phyloP scores from a whole-genome alignment of 768 basidiomycete genomes.

The Auriscalpium vulgare region DNA sequence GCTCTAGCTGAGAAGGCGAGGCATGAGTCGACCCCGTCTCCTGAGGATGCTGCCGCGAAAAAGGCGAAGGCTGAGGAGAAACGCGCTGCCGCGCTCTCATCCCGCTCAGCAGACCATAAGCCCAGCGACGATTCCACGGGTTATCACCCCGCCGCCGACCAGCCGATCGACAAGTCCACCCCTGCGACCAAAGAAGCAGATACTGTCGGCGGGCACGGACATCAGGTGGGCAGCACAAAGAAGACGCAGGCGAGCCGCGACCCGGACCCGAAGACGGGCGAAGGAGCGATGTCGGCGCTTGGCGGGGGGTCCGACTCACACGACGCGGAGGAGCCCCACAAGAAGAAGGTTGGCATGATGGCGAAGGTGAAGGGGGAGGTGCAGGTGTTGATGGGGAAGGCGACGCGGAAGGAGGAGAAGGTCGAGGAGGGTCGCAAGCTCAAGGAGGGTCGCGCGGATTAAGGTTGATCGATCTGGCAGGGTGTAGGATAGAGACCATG shows the following conservation, averaged over 20 bases:
- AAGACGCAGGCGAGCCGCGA: conserved; percentile 7
- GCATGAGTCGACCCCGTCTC: neutral
- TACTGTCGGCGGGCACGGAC: neutral
- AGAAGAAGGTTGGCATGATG: conserved; percentile 7
- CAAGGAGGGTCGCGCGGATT: conserved; percentile 3
- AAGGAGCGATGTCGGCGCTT: neutral
- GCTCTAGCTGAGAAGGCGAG: neutral
- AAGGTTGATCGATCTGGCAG: neutral
- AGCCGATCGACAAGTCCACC: neutral
- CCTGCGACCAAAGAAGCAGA: neutral
- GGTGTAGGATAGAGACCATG: no score
- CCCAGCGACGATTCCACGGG: neutral
- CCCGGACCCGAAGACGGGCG: conserved; percentile 2
- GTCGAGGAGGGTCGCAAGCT: conserved; percentile 10
- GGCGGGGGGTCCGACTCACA: neutral
- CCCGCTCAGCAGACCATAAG: neutral
- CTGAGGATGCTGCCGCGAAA: neutral
- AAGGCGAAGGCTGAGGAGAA: neutral
- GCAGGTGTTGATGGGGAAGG: conserved; percentile 10
- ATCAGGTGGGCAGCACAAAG: neutral
- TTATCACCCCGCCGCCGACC: neutral
- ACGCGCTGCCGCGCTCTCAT: neutral
- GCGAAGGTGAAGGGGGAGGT: conserved; percentile 9
- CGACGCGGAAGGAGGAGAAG: conserved; percentile 6
- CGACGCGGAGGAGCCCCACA: neutral